Conservation (phyloP, 2,329 filamentous ascomycete genomes). For the Blastomyces percursus region DNA sequence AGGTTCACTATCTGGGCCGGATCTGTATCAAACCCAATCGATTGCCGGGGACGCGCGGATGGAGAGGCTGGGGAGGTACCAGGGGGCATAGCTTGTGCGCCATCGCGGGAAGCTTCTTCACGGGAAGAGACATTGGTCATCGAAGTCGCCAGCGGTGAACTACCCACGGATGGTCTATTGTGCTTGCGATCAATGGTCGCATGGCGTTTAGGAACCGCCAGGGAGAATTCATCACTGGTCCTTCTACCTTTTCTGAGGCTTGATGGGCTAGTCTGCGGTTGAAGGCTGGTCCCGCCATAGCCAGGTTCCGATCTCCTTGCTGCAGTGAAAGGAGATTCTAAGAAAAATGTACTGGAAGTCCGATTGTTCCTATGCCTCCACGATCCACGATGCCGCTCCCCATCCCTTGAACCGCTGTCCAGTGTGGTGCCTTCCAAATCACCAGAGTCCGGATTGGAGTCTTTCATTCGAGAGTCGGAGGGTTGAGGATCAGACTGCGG, state of each 20-base stretch:
- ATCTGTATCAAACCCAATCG: conserved; percentile 53
- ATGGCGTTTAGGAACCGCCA: conserved; percentile 27
- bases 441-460: not conserved
- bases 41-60: conserved; percentile 7
- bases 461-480: not conserved
- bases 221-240: conserved; percentile 27
- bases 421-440: conserved; percentile 3
- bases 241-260: conserved; percentile 26
- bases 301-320: conserved; percentile 1
- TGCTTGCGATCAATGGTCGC: conserved; percentile 20
- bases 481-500: not conserved
- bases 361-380: conserved; percentile 8
- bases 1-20: conserved; percentile 86
- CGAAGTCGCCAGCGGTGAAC: conserved; percentile 21
- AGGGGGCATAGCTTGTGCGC: conserved; percentile 2
- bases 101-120: conserved; percentile 12
- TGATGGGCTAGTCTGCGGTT: not conserved
- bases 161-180: conserved; percentile 25
- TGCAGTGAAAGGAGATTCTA: conserved; percentile 6
- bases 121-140: conserved; percentile 17
- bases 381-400: not conserved
- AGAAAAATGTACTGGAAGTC: conserved; percentile 13
- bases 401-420: conserved; percentile 1
- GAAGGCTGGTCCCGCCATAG: not conserved
- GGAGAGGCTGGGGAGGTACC: conserved; percentile 10